Evolutionary conservation across 2,329 filamentous ascomycete species (phyloP).

Genomic region (Mycosphaerella sp.): DNA sequence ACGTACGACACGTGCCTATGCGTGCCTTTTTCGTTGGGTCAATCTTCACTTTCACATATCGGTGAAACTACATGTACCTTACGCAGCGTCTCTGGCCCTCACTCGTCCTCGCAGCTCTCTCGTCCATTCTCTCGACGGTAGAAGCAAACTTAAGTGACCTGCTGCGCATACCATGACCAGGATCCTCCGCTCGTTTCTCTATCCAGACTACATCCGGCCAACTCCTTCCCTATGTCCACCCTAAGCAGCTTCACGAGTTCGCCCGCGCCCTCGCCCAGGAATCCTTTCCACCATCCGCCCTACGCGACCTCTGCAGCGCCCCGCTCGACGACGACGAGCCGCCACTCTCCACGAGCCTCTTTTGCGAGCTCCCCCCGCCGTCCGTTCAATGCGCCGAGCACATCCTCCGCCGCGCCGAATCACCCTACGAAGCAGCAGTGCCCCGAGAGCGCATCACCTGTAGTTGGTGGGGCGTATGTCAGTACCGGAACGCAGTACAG

Average conservation of each 20-base stretch:
- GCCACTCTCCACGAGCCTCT: conserved; percentile 7
- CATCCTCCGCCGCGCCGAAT: conserved; percentile 8
- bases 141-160: no score
- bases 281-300: conserved; percentile 3
- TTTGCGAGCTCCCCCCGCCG: conserved; percentile 13
- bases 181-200: background rate
- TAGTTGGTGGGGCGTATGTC: conserved; percentile 28
- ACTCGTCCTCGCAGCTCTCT: no score
- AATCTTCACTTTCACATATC: no score
- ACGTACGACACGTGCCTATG: no score
- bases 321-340: conserved; percentile 8
- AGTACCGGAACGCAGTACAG: conserved; percentile 53
- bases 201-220: background rate
- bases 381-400: conserved; percentile 18
- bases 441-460: conserved; percentile 5
- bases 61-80: no score
- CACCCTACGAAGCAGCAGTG: conserved; percentile 12
- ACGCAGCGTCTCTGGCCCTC: no score
- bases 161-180: conserved; percentile 8
- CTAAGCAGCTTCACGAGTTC: conserved; percentile 11
- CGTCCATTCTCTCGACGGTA: no score
- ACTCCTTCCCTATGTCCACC: conserved; percentile 9
- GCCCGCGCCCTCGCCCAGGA: conserved; percentile 7
- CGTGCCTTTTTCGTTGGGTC: background rate
- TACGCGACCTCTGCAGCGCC: conserved; percentile 3